phyloP scores from a whole-genome alignment of 768 basidiomycete genomes.

The Amanita polypyramis region DNA sequence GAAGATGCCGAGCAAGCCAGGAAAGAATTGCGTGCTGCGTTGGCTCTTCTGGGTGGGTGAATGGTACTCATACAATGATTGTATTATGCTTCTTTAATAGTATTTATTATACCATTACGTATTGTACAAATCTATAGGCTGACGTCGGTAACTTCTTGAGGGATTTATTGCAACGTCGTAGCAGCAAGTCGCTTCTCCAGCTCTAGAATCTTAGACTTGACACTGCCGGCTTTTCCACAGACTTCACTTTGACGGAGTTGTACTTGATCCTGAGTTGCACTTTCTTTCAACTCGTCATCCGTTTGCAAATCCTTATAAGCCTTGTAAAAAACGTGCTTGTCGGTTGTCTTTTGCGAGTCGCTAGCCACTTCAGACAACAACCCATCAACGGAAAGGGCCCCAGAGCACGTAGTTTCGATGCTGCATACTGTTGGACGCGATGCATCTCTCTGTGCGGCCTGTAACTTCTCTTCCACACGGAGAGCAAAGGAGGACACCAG shows the following conservation, averaged over 20 bases:
- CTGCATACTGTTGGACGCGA: background rate
- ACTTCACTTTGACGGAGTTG: background rate
- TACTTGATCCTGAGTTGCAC: background rate
- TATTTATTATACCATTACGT: background rate
- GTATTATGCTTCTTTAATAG: no score
- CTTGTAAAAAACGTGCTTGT: background rate
- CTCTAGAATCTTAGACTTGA: slow-evolving; percentile 31
- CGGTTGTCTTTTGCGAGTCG: background rate
- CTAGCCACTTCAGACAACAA: background rate
- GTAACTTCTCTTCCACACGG: slow-evolving; percentile 33
- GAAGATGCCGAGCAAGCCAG: slow-evolving; percentile 85
- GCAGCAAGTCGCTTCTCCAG: slow-evolving; percentile 24
- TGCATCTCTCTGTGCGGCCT: slow-evolving; percentile 10
- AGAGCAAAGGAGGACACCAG: slow-evolving; percentile 27
- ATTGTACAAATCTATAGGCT: slow-evolving; percentile 2
- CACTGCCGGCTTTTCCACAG: background rate
- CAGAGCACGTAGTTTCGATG: background rate
- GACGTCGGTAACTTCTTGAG: background rate
- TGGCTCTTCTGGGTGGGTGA: slow-evolving; percentile 49
- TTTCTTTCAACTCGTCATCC: background rate
- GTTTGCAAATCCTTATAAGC: background rate
- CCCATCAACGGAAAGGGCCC: background rate
- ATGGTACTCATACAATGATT: background rate
- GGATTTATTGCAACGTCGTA: background rate
- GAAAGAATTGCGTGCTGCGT: slow-evolving; percentile 70